These are phyloP conservation scores for Cyberlindnera sargentensis DNA, from an alignment of 805 yeast genomes.

Conservation along the genomic window DNA sequence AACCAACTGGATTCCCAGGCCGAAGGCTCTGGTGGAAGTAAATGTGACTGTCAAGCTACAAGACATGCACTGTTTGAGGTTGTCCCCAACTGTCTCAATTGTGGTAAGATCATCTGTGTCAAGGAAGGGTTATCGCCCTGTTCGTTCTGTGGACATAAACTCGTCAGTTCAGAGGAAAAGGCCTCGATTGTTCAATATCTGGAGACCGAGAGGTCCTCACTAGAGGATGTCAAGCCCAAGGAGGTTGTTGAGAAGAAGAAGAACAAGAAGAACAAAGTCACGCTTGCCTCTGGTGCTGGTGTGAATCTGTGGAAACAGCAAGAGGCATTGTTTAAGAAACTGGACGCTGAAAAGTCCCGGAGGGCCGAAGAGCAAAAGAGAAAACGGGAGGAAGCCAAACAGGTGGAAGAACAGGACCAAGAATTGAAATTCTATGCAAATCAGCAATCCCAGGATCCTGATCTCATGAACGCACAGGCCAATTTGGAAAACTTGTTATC, in stretches of 20 bases:
- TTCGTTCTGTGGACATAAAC: conserved; percentile 65
- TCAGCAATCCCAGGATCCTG: conserved; percentile 42
- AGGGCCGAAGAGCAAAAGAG: conserved; percentile 28
- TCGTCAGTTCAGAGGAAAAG: conserved; percentile 60
- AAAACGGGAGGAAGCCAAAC: conserved; percentile 28
- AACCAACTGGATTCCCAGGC: conserved; percentile 40
- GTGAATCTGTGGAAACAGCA: conserved; percentile 63
- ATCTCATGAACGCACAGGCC: conserved; percentile 61
- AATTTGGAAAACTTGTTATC: conserved; percentile 65
- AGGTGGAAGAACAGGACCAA: conserved; percentile 33
- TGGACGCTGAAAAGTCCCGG: conserved; percentile 42
- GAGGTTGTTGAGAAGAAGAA: conserved; percentile 11
- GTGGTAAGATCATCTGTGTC: conserved; percentile 90
- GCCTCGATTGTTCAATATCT: conserved; percentile 46
- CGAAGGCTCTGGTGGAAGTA: conserved; percentile 19
- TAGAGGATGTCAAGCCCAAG: conserved; percentile 22
- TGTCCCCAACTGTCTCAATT: conserved; percentile 89
- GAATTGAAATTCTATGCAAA: conserved; percentile 39
- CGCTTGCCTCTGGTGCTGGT: conserved; percentile 52
- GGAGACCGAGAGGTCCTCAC: conserved; percentile 42
- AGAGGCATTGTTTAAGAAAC: conserved; percentile 51
- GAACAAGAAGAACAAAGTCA: conserved; percentile 39
- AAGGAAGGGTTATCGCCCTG: conserved; percentile 92
- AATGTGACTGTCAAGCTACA: conserved; percentile 80
- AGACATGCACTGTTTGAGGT: conserved; percentile 82